Evolutionary conservation across 768 basidiomycete genomes (phyloP), one percentile per base, ranked within the genome.

Genomic region (Mycena alexandri): DNA sequence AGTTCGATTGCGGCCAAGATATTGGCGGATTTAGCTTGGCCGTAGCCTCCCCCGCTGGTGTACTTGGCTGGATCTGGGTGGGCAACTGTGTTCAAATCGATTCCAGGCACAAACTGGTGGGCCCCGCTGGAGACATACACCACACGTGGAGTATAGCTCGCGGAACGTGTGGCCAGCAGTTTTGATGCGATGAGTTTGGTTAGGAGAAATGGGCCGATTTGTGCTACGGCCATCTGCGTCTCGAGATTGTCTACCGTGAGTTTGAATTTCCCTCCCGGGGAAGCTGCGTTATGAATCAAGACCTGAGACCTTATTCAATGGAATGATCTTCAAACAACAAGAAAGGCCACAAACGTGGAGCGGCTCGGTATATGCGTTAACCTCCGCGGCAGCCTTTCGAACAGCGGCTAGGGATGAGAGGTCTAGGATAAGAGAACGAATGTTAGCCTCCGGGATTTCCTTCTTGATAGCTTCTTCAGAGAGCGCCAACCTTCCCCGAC

Each of bases 361-460:
- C 7, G 64, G 64, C 34, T 65, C 64, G 0, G 29, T 42, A 24
- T 46, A 59, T 33, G 51, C 6, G 19, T 60, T 53, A 13, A 59
- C 51, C 12, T 65, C 41, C 5, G 42, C 42, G 17, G 64, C 50
- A 13, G 64, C 56, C 19, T 53, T 46, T 29, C 64, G 57, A 2
- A 65, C 34, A 17, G 57, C 48, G 17, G 56, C 57, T 17, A 59
- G 33, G 2, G 57, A 59, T 0, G 64, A 52, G 25, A 65, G 64
- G 41, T 65, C 56, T 19, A 65, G 41, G 19, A 54, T 19, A 14
- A 65, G 29, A 3, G 57, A 41, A 2, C 43, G 56, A n/a, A 53
- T 24, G 17, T 54, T 36, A 50, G 57, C 50, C 7, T 42, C 34
- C 13, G 64, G 64, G 19, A 53, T 19, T 25, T 65, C 64, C 7